phyloP scores from a whole-genome alignment of 208 protist species.

The Trypanosoma congolense region DNA sequence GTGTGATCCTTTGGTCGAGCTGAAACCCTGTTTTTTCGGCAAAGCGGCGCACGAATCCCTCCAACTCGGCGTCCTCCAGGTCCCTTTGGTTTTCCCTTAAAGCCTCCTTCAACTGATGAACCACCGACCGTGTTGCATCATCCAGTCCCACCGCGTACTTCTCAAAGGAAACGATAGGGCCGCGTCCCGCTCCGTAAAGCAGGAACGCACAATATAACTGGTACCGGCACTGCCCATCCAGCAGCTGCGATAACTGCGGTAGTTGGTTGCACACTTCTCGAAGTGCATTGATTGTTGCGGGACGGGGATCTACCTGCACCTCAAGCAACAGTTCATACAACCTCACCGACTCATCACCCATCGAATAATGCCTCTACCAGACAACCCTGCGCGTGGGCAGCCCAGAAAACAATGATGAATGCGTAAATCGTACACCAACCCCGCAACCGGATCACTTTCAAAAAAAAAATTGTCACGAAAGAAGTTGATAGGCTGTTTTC shows the following conservation, averaged over 20 bases:
- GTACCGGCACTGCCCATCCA: conserved; percentile 34
- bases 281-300: conserved; percentile 26
- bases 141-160: conserved; percentile 23
- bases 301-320: not conserved
- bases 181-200: conserved; percentile 15
- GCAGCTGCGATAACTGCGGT: conserved; percentile 39
- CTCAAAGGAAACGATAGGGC: conserved; percentile 8
- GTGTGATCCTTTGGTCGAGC: conserved; percentile 38
- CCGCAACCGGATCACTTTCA: too few relatives aligned
- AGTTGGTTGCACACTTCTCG: conserved; percentile 56
- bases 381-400: too few relatives aligned
- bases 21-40: conserved; percentile 31
- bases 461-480: too few relatives aligned
- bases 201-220: conserved; percentile 62
- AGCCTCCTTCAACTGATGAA: conserved; percentile 13
- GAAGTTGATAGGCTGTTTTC: too few relatives aligned
- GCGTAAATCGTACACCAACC: too few relatives aligned
- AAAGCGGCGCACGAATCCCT: conserved; percentile 40
- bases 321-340: conserved; percentile 22
- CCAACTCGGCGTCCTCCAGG: conserved; percentile 23
- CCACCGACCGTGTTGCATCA: conserved; percentile 28
- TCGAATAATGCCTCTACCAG: too few relatives aligned
- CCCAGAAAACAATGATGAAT: too few relatives aligned
- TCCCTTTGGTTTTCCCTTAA: conserved; percentile 7
- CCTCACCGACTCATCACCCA: conserved; percentile 21